Evolutionary conservation across 192 early-diverging fungal species (phyloP).

Genomic region (Gigaspora rosea): DNA sequence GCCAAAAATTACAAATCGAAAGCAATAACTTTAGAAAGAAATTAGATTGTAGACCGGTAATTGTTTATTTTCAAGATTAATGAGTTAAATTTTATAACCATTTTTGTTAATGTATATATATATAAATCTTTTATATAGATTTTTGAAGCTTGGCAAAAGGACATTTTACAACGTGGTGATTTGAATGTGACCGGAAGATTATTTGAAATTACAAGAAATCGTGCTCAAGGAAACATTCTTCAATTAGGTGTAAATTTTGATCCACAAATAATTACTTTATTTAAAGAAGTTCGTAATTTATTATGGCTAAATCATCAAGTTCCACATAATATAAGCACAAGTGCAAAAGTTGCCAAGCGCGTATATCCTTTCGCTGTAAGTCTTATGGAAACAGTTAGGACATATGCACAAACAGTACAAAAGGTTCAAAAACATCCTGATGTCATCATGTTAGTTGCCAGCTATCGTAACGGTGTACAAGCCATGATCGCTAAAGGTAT

Average conservation of each 20-base stretch:
- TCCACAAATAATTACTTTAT: slow-evolving; percentile 89
- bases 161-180: slow-evolving; percentile 79
- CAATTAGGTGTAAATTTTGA: slow-evolving; percentile 95
- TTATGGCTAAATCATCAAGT: slow-evolving; percentile 95
- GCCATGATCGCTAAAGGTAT: slow-evolving; percentile 77
- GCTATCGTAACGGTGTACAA: slow-evolving; percentile 95
- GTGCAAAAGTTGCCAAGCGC: slow-evolving; percentile 93
- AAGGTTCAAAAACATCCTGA: slow-evolving; percentile 76
- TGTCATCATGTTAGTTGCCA: slow-evolving; percentile 81
- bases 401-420: slow-evolving; percentile 84
- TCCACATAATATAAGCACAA: slow-evolving; percentile 84
- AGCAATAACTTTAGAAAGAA: slow-evolving; percentile 90
- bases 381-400: slow-evolving; percentile 92
- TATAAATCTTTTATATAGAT: slow-evolving; percentile 43
- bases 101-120: not conserved
- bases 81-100: not conserved
- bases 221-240: slow-evolving; percentile 69
- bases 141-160: slow-evolving; percentile 89
- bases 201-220: slow-evolving; percentile 83
- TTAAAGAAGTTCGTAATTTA: slow-evolving; percentile 98
- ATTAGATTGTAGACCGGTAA: slow-evolving; percentile 79
- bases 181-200: slow-evolving; percentile 84
- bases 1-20: slow-evolving; percentile 88
- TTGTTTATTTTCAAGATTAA: not conserved
- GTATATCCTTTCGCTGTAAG: slow-evolving; percentile 99